phyloP scores from a whole-genome alignment of 164 flowering plant genomes.

The Magnolia kwangsiensis region DNA sequence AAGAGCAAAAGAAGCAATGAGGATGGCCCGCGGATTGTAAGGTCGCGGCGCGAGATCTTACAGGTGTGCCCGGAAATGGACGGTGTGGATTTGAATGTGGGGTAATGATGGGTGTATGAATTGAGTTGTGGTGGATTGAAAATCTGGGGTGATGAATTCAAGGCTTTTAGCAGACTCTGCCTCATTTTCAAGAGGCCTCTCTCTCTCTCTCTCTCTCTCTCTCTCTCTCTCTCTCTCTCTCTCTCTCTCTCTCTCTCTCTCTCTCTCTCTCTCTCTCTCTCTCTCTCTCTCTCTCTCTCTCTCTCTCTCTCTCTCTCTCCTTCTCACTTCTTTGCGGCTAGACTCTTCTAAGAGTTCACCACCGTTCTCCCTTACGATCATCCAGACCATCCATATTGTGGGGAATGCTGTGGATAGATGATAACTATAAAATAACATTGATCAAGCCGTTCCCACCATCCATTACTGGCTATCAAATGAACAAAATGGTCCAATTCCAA shows the following conservation, averaged over 20 bases:
- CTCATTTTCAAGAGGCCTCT: conserved; percentile 13
- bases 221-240: neutral
- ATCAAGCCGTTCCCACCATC: too few species aligned
- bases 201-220: neutral
- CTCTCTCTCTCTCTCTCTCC: neutral
- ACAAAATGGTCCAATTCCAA: too few species aligned
- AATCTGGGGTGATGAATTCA: conserved; percentile 18
- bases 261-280: neutral
- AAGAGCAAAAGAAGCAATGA: conserved; percentile 33
- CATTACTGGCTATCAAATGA: too few species aligned
- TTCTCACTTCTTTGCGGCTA: too few species aligned
- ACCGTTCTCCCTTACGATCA: too few species aligned
- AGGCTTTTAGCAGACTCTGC: conserved; percentile 9
- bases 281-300: neutral
- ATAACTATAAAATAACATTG: too few species aligned
- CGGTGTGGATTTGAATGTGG: conserved; percentile 12
- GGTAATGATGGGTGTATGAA: conserved; percentile 15
- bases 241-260: neutral
- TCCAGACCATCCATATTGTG: too few species aligned
- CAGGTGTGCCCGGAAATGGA: conserved; percentile 15
- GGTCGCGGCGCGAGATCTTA: conserved; percentile 52
- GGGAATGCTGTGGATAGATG: too few species aligned
- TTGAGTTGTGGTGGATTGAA: conserved; percentile 10
- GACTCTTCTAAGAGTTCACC: too few species aligned
- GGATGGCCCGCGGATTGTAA: conserved; percentile 34